Evolutionary conservation across 495 filamentous ascomycete genomes (phyloP), one percentile per base, ranked within the genome.

Genomic region (Hyaloscypha hepaticicola): DNA sequence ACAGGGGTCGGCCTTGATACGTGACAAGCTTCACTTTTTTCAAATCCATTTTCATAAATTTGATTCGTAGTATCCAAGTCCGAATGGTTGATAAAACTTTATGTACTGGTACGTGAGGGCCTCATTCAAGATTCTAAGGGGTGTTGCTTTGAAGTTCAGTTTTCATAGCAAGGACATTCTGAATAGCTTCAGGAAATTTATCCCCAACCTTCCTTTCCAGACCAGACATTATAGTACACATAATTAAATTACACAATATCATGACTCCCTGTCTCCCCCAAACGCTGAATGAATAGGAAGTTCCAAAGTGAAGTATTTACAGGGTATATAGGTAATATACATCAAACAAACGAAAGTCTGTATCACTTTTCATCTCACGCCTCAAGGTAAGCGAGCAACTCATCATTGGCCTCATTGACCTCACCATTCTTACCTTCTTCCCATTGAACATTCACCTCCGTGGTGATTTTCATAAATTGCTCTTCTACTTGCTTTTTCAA

Each of bases 371-470:
- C 31, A n/a, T n/a, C 50, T 52, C 19, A 58, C 24, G 55, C 55
- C 0, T 52, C 27, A 52, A 51, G 24, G 25, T 58, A 69, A 33
- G 57, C 53, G 7, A 52, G 27, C 25, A 65, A 50, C 24, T 65
- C 61, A 6, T 60, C 60, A 49, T 60, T 55, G 11, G 33, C 60
- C 38, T 60, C 60, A 49, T 60, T 55, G 11, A 25, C 60, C 38
- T 25, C 21, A 14, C 27, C 57, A 57, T 33, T 25, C 14, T 57
- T n/a, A 1, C 41, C 26, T 12, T 56, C 60, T 12, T 66, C 58
- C 50, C 33, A 55, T 21, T 66, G 55, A n/a, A 66, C 53, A 11
- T 49, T 65, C 31, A 69, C 63, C 38, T 63, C 67, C 1, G 34
- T 66, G 8, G 58, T 65, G 24, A 66, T 45, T n/a, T 48, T 53